Evolutionary conservation across 2,329 filamentous ascomycete genomes (phyloP).

Genomic region (Didymella glomerata): DNA sequence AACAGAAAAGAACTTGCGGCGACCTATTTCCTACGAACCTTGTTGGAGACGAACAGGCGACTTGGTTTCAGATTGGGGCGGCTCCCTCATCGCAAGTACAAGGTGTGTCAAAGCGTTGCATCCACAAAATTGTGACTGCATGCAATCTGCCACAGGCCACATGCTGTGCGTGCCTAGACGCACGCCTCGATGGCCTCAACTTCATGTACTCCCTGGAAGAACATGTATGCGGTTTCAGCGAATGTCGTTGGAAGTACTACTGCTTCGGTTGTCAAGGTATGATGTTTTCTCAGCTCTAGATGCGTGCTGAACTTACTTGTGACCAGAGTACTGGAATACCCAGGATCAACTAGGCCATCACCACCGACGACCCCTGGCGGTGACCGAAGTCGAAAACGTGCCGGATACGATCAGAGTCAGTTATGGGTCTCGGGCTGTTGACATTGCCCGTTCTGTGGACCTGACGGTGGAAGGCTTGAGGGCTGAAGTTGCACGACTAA

Average conservation of each 20-base stretch:
- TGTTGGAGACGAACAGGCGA: not conserved
- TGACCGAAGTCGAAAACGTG: slow-evolving; percentile 2
- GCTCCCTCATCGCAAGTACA: not conserved
- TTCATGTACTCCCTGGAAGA: slow-evolving; percentile 17
- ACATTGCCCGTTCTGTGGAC: slow-evolving; percentile 18
- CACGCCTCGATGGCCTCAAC: slow-evolving; percentile 12
- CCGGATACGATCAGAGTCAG: slow-evolving; percentile 2
- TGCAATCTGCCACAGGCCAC: slow-evolving; percentile 20
- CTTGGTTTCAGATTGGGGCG: not conserved
- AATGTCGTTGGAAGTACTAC: slow-evolving; percentile 15
- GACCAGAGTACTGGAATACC: not conserved
- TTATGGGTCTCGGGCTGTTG: slow-evolving; percentile 2
- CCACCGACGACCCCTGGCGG: slow-evolving; percentile 3
- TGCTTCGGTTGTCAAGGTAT: slow-evolving; percentile 19
- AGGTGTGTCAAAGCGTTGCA: slow-evolving; percentile 19
- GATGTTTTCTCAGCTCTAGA: not conserved
- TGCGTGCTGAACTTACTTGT: not conserved
- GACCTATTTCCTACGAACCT: not conserved
- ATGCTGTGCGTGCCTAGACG: slow-evolving; percentile 26
- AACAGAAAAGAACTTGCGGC: slow-evolving; percentile 17
- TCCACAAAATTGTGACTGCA: slow-evolving; percentile 23
- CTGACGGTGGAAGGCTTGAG: slow-evolving; percentile 18
- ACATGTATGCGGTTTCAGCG: not conserved
- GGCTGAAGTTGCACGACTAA: slow-evolving; percentile 23
- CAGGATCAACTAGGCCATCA: not conserved